phyloP scores from a whole-genome alignment of 169 alveolate species.

The Fabrea salina region DNA sequence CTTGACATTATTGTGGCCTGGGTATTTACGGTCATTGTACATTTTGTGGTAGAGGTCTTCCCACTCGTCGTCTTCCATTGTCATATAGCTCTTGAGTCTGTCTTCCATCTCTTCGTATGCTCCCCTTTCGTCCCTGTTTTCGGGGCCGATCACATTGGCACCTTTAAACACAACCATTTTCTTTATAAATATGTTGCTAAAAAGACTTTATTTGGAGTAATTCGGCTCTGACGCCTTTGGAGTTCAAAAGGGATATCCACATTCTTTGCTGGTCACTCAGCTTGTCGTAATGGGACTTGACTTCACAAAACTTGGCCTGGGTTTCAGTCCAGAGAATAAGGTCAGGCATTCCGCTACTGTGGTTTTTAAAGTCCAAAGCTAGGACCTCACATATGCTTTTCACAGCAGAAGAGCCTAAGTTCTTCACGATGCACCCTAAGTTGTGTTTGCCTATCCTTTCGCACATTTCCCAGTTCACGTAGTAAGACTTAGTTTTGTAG shows the following conservation, averaged over 20 bases:
- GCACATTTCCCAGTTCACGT: slow-evolving; percentile 65
- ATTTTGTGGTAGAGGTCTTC: not conserved
- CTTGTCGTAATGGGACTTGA: slow-evolving; percentile 50
- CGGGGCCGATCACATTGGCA: not conserved
- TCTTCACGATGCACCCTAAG: not conserved
- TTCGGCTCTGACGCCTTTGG: slow-evolving; percentile 36
- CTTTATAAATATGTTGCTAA: too few relatives aligned
- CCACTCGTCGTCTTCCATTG: slow-evolving; percentile 18
- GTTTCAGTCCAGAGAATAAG: not conserved
- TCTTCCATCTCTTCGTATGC: slow-evolving; percentile 22
- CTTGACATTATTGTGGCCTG: slow-evolving; percentile 20
- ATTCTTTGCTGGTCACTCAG: slow-evolving; percentile 55
- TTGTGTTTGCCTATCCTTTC: not conserved
- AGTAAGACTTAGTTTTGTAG: slow-evolving; percentile 50
- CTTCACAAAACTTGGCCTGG: slow-evolving; percentile 44
- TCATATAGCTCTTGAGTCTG: slow-evolving; percentile 2
- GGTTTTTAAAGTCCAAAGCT: not conserved
- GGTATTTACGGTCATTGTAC: slow-evolving; percentile 29
- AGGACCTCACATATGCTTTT: not conserved
- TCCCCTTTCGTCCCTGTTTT: slow-evolving; percentile 7
- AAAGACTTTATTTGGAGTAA: slow-evolving; percentile 49
- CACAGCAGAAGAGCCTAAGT: not conserved
- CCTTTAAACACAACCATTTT: slow-evolving; percentile 9
- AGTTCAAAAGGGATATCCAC: slow-evolving; percentile 48
- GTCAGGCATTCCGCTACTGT: slow-evolving; percentile 25